phyloP scores from a whole-genome alignment of 768 basidiomycete genomes.

The Amyloporia xantha region DNA sequence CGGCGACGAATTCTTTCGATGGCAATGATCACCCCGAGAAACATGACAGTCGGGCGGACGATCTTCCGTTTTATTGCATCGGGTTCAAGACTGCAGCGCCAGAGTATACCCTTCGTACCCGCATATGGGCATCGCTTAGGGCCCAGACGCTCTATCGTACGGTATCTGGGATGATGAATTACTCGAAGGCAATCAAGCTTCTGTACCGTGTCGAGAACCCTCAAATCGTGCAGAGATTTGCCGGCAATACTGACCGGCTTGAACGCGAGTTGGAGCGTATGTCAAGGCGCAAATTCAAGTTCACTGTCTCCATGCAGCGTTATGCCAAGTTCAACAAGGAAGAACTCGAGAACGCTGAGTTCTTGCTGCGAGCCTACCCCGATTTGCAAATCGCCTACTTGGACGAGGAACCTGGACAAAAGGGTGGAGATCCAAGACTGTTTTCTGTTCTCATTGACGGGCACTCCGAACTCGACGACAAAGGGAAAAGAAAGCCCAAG shows the following conservation, averaged over 20 bases:
- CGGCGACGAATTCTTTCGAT: constrained; percentile 35
- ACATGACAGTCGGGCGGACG: constrained; percentile 61
- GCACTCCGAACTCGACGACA: constrained; percentile 90
- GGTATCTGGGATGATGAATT: constrained; percentile 99
- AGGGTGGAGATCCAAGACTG: constrained; percentile 80
- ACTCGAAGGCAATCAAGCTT: constrained; percentile 98
- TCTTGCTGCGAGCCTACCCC: constrained; percentile 94
- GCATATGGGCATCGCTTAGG: constrained; percentile 98
- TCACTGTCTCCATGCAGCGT: constrained; percentile 96
- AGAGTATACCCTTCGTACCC: constrained; percentile 96
- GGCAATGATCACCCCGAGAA: constrained; percentile 64
- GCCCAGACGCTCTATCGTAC: constrained; percentile 98
- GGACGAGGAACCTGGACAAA: constrained; percentile 89
- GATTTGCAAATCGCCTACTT: constrained; percentile 98
- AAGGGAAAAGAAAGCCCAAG: constrained; percentile 89
- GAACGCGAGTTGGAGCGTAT: constrained; percentile 96
- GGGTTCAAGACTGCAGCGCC: constrained; percentile 99
- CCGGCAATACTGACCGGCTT: constrained; percentile 92
- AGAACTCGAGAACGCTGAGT: constrained; percentile 97
- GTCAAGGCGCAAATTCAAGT: constrained; percentile 98
- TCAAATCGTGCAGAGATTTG: constrained; percentile 92
- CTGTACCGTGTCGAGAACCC: constrained; percentile 99
- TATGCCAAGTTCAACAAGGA: constrained; percentile 99
- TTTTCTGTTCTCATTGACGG: constrained; percentile 96
- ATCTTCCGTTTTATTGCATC: constrained; percentile 98